Evolutionary conservation across 345 rosid genomes (phyloP), one percentile per base, ranked within the genome.

Genomic region (Abelmoschus esculentus): DNA sequence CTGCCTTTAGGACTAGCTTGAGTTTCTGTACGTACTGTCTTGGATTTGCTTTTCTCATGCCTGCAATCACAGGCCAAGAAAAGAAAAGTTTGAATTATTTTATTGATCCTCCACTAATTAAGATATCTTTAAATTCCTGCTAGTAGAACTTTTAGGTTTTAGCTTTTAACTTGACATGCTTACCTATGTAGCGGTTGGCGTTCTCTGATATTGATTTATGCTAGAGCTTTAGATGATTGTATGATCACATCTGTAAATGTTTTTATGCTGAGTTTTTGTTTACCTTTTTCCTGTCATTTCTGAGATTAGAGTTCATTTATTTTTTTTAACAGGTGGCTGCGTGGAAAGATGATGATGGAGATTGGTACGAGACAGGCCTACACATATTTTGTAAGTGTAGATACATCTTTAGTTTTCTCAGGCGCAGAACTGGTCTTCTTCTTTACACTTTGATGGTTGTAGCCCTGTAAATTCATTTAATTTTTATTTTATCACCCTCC

Each of bases 311-410:
- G 50, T 49, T 72, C 77, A 61, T 58, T 42, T 68, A 69, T 57
- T 60, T 63, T 69, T 69, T 31, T 46, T 31, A 44, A 32, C 72
- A 91, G 97, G 86, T 91, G 72, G 97, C 96, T 76, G 98, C 97
- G 14, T 91, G 98, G 98, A 89, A 87, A 79, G 96, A 91, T 82
- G 85, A 83, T 40, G 92, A 91, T 76, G 97, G 96, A 59, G 97
- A 93, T 75, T 91, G 98, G 93, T 89, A 91, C 34, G 97, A 91
- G 78, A 93, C 96, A 50, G 95, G 97, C 29, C 77, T 93, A 75
- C 98, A 93, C 79, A 91, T 91, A 77, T 93, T 93, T 81, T 93
- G 97, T 93, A 84, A 90, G 97, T 79, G 58, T 19, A 32, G 0
- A 15, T 29, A 5, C 58, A 4, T 66, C 31, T 47, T 64, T 61